Percentiles rank a stretch among this genome's conserved stretches.
Conservation (phyloP, 1,284 basidiomycete genomes). For the Afroboletus lepidellus region DNA sequence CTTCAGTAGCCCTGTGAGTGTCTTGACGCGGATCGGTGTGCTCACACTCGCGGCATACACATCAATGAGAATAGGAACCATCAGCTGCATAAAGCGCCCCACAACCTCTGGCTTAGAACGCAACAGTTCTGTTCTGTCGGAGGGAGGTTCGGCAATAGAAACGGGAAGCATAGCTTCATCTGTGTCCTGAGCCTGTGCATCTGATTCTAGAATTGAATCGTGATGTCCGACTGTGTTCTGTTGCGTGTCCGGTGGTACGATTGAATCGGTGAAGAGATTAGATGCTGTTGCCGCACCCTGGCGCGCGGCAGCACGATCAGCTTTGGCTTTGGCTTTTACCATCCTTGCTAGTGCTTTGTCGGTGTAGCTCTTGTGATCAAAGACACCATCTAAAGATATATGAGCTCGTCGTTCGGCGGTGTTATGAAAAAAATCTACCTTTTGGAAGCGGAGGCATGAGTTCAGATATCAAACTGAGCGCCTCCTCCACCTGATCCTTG, state of each 20-base stretch:
- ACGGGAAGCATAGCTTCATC: constrained; percentile 33
- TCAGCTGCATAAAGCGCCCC: constrained; percentile 78
- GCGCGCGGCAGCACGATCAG: constrained; percentile 68
- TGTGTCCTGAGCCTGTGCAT: constrained; percentile 34
- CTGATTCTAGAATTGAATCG: constrained; percentile 33
- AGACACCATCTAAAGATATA: constrained; percentile 76
- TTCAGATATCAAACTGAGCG: constrained; percentile 83
- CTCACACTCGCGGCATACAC: constrained; percentile 94
- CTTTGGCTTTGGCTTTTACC: constrained; percentile 75
- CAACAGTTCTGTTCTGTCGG: constrained; percentile 68
- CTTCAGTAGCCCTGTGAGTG: constrained; percentile 82
- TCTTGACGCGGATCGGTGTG: constrained; percentile 81
- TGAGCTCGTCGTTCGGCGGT: background rate
- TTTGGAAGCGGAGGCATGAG: constrained; percentile 88
- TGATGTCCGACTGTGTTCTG: constrained; percentile 19
- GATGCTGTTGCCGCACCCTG: constrained; percentile 39
- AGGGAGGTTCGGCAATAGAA: constrained; percentile 36
- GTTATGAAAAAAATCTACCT: constrained; percentile 53
- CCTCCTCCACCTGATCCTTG: constrained; percentile 95
- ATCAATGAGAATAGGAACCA: constrained; percentile 90
- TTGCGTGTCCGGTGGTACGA: constrained; percentile 21
- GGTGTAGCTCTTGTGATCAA: constrained; percentile 86
- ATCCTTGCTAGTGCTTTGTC: constrained; percentile 79
- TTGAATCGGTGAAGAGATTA: constrained; percentile 31
- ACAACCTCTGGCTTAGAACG: constrained; percentile 76